phyloP scores from a whole-genome alignment of 2,329 filamentous ascomycete species.

The Cladophialophora yegresii region DNA sequence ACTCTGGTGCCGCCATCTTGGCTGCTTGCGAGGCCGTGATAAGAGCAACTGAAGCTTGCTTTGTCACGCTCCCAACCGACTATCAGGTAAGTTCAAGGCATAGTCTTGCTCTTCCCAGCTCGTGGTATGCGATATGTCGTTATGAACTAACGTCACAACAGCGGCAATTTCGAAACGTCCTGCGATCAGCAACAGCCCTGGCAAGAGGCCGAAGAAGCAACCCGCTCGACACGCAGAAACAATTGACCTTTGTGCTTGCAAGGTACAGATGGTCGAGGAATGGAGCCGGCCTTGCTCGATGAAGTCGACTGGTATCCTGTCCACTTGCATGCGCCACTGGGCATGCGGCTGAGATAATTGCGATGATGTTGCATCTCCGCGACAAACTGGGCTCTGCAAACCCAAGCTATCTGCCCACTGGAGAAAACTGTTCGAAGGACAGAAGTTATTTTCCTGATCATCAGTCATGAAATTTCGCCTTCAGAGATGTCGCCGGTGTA shows the following conservation, averaged over 20 bases:
- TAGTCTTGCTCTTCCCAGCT: not conserved
- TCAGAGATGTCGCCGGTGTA: not conserved
- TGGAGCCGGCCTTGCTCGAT: slow-evolving; percentile 44
- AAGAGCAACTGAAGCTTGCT: slow-evolving; percentile 55
- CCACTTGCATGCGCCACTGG: not conserved
- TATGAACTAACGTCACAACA: not conserved
- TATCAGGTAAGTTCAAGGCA: slow-evolving; percentile 56
- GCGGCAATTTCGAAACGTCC: slow-evolving; percentile 58
- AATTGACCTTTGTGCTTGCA: slow-evolving; percentile 54
- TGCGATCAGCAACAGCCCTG: slow-evolving; percentile 53
- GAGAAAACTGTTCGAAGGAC: not conserved
- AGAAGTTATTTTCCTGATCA: not conserved
- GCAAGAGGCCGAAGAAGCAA: slow-evolving; percentile 49
- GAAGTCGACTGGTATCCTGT: not conserved
- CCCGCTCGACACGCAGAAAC: slow-evolving; percentile 50
- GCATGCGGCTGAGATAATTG: not conserved
- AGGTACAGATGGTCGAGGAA: slow-evolving; percentile 56
- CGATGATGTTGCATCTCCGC: not conserved
- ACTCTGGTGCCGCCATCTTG: slow-evolving; percentile 42
- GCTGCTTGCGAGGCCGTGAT: slow-evolving; percentile 55
- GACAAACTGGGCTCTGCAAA: not conserved
- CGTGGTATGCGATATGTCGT: not conserved
- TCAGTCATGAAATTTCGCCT: not conserved
- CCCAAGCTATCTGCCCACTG: not conserved
- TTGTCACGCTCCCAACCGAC: slow-evolving; percentile 54